Evolutionary conservation across 768 basidiomycete genomes (phyloP), one percentile per base, ranked within the genome.

Genomic region (Pisolithus tinctorius): DNA sequence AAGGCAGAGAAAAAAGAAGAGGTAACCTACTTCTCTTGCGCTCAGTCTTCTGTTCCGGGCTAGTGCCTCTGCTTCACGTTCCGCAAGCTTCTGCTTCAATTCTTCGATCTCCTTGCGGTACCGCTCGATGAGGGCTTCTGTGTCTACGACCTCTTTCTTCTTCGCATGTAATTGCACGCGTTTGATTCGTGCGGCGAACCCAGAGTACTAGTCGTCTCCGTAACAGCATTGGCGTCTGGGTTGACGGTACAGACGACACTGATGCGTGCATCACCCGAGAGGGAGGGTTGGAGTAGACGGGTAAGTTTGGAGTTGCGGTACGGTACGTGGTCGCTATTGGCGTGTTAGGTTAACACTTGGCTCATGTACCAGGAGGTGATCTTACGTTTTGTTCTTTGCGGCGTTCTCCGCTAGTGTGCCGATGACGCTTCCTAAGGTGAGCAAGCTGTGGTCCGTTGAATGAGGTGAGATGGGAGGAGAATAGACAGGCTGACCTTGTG

Each of bases 171-270:
- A 45, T 55, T 90, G 82, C 38, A 97, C 93, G 57, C 80, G 84
- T 78, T 94, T 94, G 60, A 95, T 86, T 42, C 93, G 77, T 58
- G 86, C 86, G 2, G 95, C 95, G 61, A 99, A 98, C 85, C 80
- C 20, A 98, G 72, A 0, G 95, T 99, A 56, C 85, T 92, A 48
- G 84, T 83, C 7, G 84, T 90, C 71, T 98, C 95, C 6, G 82
- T 74, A 6, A 94, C 74, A 16, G 93, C 93, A 44, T 73, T 69
- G 1, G 74, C 65, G 46, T 93, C 89, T 0, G 95, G 93, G 61
- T 94, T 95, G 63, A 98, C 80, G 0, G 95, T 97, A 66, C 94
- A 96, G 47, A 98, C 86, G 13, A 99, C 94, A 39, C 90, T 93
- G 48, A 99, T 93, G 6, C 93, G 83, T 20, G 95, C 94, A 64